Percentiles rank a stretch among this genome's conserved stretches.
Conservation (phyloP, 108 stramenopile species). For the Cyclotella kingstonii region DNA sequence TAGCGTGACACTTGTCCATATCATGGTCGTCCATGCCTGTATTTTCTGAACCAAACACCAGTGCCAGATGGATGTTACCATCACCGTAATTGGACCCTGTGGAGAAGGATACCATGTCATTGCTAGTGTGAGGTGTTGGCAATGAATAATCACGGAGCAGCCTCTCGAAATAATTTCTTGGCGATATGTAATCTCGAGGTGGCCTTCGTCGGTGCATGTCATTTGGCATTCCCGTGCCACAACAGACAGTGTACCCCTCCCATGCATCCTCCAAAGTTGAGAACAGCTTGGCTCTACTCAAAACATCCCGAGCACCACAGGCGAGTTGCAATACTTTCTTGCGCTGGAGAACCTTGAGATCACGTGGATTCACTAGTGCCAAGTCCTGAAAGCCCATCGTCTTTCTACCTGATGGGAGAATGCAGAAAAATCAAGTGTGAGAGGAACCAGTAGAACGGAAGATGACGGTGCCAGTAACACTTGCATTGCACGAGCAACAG, state of each 20-base stretch:
- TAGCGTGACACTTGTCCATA: constrained; percentile 47
- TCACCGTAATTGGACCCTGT: not conserved
- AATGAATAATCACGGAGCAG: constrained; percentile 1
- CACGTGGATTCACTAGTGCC: constrained; percentile 47
- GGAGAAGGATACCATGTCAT: not conserved
- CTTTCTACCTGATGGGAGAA: constrained; percentile 4
- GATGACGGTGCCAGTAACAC: not conserved
- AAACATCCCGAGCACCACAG: constrained; percentile 57
- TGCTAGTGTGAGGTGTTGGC: not conserved
- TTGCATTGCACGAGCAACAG: constrained; percentile 62
- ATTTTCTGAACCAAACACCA: constrained; percentile 67
- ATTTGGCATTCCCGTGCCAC: constrained; percentile 69
- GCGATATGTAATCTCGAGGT: constrained; percentile 34
- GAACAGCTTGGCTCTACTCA: constrained; percentile 39
- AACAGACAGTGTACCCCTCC: constrained; percentile 33
- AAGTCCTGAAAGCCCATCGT: constrained; percentile 56
- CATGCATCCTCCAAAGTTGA: constrained; percentile 44
- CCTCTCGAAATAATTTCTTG: constrained; percentile 48
- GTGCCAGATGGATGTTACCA: too few species aligned
- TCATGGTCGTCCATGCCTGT: constrained; percentile 52
- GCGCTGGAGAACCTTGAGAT: constrained; percentile 41
- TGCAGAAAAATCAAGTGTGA: not conserved
- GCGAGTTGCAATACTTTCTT: constrained; percentile 48
- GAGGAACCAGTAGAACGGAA: not conserved
- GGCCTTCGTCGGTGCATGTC: constrained; percentile 50